phyloP scores from a whole-genome alignment of 2,329 filamentous ascomycete genomes.

The Fusarium sacchari region DNA sequence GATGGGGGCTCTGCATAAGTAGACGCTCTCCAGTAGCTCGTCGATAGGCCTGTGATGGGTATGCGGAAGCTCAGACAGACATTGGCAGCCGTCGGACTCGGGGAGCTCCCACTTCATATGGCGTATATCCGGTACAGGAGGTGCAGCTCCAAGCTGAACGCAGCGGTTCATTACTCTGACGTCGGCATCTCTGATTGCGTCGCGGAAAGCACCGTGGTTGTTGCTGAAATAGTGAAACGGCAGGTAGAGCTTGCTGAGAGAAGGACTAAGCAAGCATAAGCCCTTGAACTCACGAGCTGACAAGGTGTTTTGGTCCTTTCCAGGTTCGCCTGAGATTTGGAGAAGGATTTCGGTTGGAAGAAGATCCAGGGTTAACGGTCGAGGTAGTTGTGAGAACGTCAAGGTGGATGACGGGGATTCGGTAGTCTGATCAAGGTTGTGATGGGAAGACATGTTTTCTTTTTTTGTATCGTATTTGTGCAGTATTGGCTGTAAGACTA shows the following conservation, averaged over 20 bases:
- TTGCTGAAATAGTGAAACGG: background rate
- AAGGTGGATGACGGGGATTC: background rate
- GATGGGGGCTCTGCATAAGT: fast-evolving
- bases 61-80: fast-evolving
- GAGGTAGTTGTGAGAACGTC: background rate
- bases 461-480: background rate
- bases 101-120: background rate
- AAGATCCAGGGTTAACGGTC: background rate
- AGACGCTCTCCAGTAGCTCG: background rate
- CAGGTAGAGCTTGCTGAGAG: background rate
- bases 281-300: background rate
- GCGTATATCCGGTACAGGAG: background rate
- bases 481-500: background rate
- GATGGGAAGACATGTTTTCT: background rate
- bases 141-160: background rate
- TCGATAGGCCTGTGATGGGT: background rate
- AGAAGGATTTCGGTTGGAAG: slow-evolving; percentile 1
- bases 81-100: fast-evolving
- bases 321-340: background rate
- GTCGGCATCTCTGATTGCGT: background rate
- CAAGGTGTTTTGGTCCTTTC: background rate
- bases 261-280: background rate
- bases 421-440: background rate
- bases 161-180: background rate
- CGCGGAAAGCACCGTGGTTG: background rate